A percentile compares a stretch with the other conserved stretches of the same genome.
These are phyloP conservation scores for Chrysosporium keratinophilum DNA, from an alignment of 2,329 filamentous ascomycete genomes.

Conservation along the genomic window DNA sequence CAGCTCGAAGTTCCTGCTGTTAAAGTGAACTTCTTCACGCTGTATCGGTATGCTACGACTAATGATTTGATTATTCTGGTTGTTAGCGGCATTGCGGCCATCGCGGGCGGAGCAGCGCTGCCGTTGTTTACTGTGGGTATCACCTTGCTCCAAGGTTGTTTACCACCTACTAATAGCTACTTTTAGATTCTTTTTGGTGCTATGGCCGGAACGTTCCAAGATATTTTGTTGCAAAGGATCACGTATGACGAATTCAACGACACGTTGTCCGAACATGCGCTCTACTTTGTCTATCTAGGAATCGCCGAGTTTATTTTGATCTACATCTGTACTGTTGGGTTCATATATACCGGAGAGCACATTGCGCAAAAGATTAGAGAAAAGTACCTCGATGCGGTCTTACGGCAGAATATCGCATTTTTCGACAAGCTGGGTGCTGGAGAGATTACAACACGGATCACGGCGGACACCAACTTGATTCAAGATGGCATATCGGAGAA, in stretches of 20 bases:
- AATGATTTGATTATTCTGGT: conserved; percentile 55
- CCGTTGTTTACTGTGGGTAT: conserved; percentile 62
- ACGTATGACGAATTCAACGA: conserved; percentile 48
- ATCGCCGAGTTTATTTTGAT: conserved; percentile 68
- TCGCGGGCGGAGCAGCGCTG: conserved; percentile 62
- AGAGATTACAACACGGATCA: conserved; percentile 89
- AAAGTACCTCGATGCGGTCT: conserved; percentile 71
- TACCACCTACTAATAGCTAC: not conserved
- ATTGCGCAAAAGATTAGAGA: conserved; percentile 68
- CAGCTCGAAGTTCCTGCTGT: conserved; percentile 58
- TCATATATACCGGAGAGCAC: conserved; percentile 78
- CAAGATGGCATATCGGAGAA: conserved; percentile 93
- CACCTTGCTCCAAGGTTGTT: not conserved
- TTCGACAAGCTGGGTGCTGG: conserved; percentile 89
- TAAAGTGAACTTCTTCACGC: conserved; percentile 52
- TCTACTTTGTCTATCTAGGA: conserved; percentile 79
- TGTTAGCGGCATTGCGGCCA: conserved; percentile 53
- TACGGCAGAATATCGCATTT: conserved; percentile 82
- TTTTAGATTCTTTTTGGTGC: conserved; percentile 57
- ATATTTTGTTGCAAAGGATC: conserved; percentile 46
- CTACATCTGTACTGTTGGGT: conserved; percentile 74
- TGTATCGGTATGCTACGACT: conserved; percentile 61
- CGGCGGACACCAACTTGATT: conserved; percentile 83
- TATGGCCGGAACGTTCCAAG: conserved; percentile 60
- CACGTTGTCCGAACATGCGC: conserved; percentile 52